Evolutionary conservation across 169 alveolate genomes (phyloP).

Genomic region (Condylostoma magnum): DNA sequence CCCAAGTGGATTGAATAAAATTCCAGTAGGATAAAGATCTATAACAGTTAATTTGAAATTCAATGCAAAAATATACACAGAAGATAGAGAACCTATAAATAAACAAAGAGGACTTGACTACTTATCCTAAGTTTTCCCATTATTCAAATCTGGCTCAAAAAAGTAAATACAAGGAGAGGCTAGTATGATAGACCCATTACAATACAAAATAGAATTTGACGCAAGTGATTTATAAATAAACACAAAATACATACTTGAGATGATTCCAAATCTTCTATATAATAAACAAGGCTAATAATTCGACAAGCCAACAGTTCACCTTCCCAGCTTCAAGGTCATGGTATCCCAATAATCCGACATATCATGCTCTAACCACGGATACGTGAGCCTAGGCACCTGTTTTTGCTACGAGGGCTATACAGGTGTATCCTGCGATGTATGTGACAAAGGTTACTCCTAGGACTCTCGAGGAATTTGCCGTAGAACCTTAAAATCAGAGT

Average conservation of each 20-base stretch:
- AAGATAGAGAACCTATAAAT: neutral
- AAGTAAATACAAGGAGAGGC: neutral
- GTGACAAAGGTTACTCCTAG: neutral
- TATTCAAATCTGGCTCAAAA: neutral
- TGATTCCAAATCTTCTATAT: neutral
- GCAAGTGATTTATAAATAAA: neutral
- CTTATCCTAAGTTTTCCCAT: neutral
- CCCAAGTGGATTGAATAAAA: neutral
- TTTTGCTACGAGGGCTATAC: constrained; percentile 8
- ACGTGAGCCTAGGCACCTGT: neutral
- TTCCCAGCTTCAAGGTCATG: neutral
- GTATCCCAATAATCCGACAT: neutral
- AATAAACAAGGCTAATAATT: neutral
- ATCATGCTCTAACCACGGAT: neutral
- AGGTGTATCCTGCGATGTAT: constrained; percentile 11
- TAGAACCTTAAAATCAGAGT: no score
- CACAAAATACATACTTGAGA: neutral
- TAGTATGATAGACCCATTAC: neutral
- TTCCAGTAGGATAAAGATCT: neutral
- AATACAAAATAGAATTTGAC: constrained; percentile 13
- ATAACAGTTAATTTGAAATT: neutral
- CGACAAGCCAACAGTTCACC: constrained; percentile 1
- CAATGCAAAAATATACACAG: neutral
- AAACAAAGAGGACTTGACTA: neutral
- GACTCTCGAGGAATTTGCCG: no score